Base-by-base conservation (phyloP, 192 early-diverging fungal species). In the Coemansia pectinata region DNA sequence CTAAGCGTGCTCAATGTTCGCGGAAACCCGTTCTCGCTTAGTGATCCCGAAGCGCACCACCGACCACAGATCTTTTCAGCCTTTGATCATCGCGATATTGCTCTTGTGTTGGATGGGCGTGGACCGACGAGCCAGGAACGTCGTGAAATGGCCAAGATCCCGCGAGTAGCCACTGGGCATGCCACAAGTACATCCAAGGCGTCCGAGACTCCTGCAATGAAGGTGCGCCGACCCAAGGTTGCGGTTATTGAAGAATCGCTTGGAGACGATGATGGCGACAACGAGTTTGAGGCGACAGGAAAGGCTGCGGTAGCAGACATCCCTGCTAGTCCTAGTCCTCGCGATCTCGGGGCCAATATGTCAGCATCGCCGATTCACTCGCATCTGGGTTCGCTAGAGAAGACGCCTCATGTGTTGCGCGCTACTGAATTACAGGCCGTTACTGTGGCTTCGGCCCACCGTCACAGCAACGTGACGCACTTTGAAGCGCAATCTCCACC, bases 221-320 rank as follows among this genome's bases (percentile, higher is more conserved):
- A 62, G 34, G 10, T n/a, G 45, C 75, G 76, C 10, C 72, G 80
- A 7, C 72, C 80, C 41, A 83, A 83, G 25, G 75, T 77, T 25
- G 80, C 80, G 3, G 45, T 83, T 21, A 83, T 83, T 40, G 80
- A 83, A n/a, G 81, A 83, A 44, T 67, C 81, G 4, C 60, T 67
- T 41, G 73, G 59, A 15, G 63, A 55, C 0, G 36, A 53, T 34
- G 73, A 81, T 17, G 17, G 21, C 33, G 73, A 31, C 14, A 29
- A 33, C 7, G 41, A 40, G n/a, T 5, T 17, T 31, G 67, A 12
- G 5, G 50, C 50, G 44, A 40, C 14, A 8, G 60, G 19, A 21
- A 23, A 14, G 17, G 10, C 21, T 11, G 3, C 17, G 39, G 60
- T n/a, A 10, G 33, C 15, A 8, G 65, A 48, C 10, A 27, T 64